A percentile compares a stretch with the other conserved stretches of the same genome.
Evolutionary conservation across 2,329 filamentous ascomycete genomes (phyloP).

Genomic region (Fusarium oligoseptatum): DNA sequence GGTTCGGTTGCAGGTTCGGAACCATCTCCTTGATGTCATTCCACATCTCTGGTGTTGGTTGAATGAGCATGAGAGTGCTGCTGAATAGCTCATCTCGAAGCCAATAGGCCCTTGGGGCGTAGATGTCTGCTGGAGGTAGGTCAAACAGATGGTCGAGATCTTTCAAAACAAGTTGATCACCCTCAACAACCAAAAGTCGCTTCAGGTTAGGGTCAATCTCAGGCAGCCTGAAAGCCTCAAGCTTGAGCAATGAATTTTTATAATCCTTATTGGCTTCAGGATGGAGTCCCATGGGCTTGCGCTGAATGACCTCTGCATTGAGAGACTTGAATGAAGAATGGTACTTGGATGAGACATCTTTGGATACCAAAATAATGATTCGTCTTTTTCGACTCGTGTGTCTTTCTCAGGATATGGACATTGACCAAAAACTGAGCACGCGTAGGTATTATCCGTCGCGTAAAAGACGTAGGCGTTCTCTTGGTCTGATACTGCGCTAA

Average conservation of each 20-base stretch:
- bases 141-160: conserved; percentile 32
- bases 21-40: conserved; percentile 17
- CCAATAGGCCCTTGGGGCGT: conserved; percentile 35
- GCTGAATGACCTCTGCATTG: conserved; percentile 20
- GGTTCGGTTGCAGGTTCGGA: conserved; percentile 10
- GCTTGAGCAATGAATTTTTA: conserved; percentile 31
- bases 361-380: conserved; percentile 26
- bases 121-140: conserved; percentile 10
- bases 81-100: conserved; percentile 16
- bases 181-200: conserved; percentile 28
- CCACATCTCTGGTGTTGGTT: conserved; percentile 21
- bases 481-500: background rate
- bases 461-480: conserved; percentile 38
- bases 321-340: conserved; percentile 12
- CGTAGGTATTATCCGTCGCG: conserved; percentile 32
- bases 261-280: conserved; percentile 14
- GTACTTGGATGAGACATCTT: conserved; percentile 25
- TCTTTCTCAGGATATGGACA: conserved; percentile 18
- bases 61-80: conserved; percentile 38
- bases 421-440: conserved; percentile 35
- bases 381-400: conserved; percentile 16
- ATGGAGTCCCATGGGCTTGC: conserved; percentile 24
- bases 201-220: conserved; percentile 20
- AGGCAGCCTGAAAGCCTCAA: conserved; percentile 32
- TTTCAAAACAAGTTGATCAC: conserved; percentile 35